Evolutionary conservation across 495 filamentous ascomycete genomes (phyloP), one percentile per base, ranked within the genome.

Genomic region (Parathielavia appendiculata): DNA sequence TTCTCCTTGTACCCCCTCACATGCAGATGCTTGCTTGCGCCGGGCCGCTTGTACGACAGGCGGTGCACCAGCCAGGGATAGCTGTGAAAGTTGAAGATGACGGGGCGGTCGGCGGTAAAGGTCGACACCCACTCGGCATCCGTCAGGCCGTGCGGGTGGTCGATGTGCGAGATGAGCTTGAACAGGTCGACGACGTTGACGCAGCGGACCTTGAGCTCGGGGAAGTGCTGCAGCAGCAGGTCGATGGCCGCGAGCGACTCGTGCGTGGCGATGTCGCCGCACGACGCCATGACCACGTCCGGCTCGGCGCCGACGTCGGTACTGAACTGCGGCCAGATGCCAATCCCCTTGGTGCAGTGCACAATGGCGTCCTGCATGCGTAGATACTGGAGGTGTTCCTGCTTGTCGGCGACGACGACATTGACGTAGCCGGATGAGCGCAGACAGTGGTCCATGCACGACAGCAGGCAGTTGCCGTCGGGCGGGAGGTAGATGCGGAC

Each of bases 81-180:
- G 17, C 79, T 83, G 73, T 90, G 86, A 81, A 88, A 89, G 75
- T 88, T 88, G 80, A 90, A 89, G 62, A 89, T 80, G 68, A 87
- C 76, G 36, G 86, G 86, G 57, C 76, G 83, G 75, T 87, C 73
- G 20, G 73, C 71, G 1, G 86, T 90, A 75, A 89, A 89, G 51
- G 87, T 61, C 6, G 84, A 72, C n/a, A 67, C 65, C 81, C 82
- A 89, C 63, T 86, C 80, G 30, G 58, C 62, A 57, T 88, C 82
- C 1, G 74, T 75, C 55, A 88, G 73, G 30, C 86, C 86, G 70
- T 90, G 86, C 0, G 86, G 82, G 69, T 89, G 85, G 57, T 88
- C 77, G 22, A 66, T 71, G 35, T 80, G 67, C 36, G 82, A 81
- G 54, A 88, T 86, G 34, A 90, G 77, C 67, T 85, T 84, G 82